Base-by-base conservation (phyloP, 345 rosid genomes). In the Citrus trifoliata region DNA sequence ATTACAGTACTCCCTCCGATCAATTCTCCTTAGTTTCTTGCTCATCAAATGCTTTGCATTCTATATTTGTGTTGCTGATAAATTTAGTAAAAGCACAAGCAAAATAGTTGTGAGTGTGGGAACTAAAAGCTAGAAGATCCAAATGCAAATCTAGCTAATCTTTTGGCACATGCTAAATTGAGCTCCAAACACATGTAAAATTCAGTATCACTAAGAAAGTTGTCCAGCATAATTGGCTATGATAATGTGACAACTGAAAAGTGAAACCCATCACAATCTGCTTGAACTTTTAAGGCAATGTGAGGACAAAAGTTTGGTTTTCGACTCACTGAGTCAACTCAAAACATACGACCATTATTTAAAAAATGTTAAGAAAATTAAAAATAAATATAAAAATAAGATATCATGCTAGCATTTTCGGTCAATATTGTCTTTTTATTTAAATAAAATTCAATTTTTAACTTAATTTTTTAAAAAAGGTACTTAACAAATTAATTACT, bases 281-380 rank as follows among this genome's bases (percentile, higher is more conserved):
- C 14, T 46, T 46, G 5, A 46, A 46, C 51, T 46, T 38, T 35
- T 8, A 21, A 37, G 10, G 7, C 48, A 22, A 37, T 3, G 27
- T 21, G 18, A 38, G 53, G 30, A 14, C 10, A 32, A 32, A 32
- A 64, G 35, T 24, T 5, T 28, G 10, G 25, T 28, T 25, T 37
- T 61, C 60, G 6, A 74, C 77, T 62, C 77, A 74, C 30, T 64
- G 77, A 74, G 77, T 74, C 69, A 42, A 74, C 77, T 74, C 69
- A 74, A 40, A 19, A 27, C 12, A 28, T 16, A 21, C 12, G 19
- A 21, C 38, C 37, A 62, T 40, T 3, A 7, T 37, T 10, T 55
- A 27, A 28, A 14, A 27, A 25, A 40, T 4, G 27, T 38, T 7
- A 27, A 58, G 18, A 59, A 37, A 25, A n/a, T 59, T 7, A 4